Conservation (phyloP, 352 stramenopile genomes). For the Globisporangium camurandrum region DNA sequence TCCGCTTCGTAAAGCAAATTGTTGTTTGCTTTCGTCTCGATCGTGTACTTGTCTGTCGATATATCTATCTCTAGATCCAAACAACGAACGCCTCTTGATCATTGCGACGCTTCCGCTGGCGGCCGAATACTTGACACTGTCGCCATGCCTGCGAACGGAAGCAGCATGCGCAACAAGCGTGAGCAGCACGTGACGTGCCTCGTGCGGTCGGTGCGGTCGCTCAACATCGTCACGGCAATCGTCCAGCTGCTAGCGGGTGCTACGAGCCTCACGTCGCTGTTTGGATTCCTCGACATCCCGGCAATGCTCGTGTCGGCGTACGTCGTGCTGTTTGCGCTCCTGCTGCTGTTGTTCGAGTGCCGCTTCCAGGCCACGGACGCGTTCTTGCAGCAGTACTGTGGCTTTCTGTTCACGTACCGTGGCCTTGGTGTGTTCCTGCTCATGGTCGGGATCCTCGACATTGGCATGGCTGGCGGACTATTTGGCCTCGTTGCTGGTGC, state of each 20-base stretch:
- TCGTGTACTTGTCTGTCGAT: no score
- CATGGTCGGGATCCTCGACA: conserved; percentile 52
- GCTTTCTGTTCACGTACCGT: conserved; percentile 50
- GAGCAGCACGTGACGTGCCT: conserved; percentile 24
- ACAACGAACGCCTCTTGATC: no score
- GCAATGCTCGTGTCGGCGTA: conserved; percentile 46
- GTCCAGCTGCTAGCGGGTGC: conserved; percentile 33
- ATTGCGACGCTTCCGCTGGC: no score
- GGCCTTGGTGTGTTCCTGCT: conserved; percentile 42
- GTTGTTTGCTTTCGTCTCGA: no score
- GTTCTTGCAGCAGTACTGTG: conserved; percentile 45
- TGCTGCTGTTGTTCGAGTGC: conserved; percentile 49
- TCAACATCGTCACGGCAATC: conserved; percentile 37
- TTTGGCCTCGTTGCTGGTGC: conserved; percentile 29
- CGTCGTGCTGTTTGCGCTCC: conserved; percentile 32
- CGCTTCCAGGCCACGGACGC: conserved; percentile 35
- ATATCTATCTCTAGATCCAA: no score
- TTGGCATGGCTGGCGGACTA: conserved; percentile 36
- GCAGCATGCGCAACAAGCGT: no score
- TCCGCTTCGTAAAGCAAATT: no score
- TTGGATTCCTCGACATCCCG: conserved; percentile 29
- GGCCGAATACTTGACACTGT: no score
- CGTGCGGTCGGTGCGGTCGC: conserved; percentile 18
- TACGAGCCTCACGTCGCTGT: conserved; percentile 30
- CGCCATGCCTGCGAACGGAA: no score